A percentile compares a stretch with the other conserved stretches of the same genome.
Evolutionary conservation across 176 grass and related monocot genomes (phyloP).

Genomic region (Chrysopogon serrulatus): DNA sequence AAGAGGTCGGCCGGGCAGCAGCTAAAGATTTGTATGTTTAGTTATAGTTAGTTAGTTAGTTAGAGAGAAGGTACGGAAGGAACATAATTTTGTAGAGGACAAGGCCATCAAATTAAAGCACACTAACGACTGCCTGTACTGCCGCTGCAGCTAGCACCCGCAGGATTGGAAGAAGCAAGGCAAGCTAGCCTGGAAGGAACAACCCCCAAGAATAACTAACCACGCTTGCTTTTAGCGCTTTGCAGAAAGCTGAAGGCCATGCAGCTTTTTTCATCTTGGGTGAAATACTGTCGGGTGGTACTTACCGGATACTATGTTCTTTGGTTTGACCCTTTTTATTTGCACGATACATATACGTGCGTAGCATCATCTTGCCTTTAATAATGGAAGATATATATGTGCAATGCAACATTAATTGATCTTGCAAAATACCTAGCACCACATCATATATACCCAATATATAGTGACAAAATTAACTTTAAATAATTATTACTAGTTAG

Average conservation of each 20-base stretch:
- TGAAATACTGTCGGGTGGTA: constrained; percentile 51
- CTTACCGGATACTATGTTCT: not conserved
- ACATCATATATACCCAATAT: not conserved
- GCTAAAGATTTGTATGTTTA: too few relatives aligned
- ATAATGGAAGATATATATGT: not conserved
- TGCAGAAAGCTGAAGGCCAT: constrained; percentile 28
- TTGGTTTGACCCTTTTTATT: not conserved
- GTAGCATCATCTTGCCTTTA: not conserved
- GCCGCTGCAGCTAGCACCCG: not conserved
- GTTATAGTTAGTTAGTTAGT: not conserved
- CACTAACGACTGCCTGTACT: constrained; percentile 11
- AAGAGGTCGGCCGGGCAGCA: not conserved
- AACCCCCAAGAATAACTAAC: constrained; percentile 54
- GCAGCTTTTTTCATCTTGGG: constrained; percentile 36
- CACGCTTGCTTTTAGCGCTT: constrained; percentile 39
- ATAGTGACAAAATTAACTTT: not conserved
- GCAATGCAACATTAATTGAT: not conserved
- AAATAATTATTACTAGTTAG: not conserved
- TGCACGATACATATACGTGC: not conserved
- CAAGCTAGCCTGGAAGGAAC: constrained; percentile 27
- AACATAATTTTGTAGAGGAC: constrained; percentile 13
- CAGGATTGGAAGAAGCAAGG: constrained; percentile 16
- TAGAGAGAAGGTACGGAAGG: not conserved
- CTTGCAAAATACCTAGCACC: not conserved
- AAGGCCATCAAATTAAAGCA: constrained; percentile 3